A percentile compares a stretch with the other conserved stretches of the same genome.
phyloP scores from a whole-genome alignment of 208 protist species.

The Acanthamoeba royreba region DNA sequence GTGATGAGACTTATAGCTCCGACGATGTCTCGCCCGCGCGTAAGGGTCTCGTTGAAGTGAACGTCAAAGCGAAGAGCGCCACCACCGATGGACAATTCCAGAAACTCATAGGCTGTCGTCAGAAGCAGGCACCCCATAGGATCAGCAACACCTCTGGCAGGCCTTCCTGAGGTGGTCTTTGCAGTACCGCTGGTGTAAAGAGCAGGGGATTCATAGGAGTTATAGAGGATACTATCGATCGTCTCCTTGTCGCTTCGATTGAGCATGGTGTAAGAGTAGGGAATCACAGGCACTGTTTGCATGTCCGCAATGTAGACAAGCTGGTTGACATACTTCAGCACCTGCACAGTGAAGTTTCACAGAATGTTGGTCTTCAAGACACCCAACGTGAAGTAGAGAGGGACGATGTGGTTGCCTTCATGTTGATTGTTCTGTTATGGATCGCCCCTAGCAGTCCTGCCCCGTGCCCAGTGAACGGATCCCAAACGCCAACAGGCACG shows the following conservation, averaged over 20 bases:
- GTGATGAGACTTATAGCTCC: not conserved
- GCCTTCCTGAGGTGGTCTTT: no score
- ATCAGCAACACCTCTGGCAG: no score
- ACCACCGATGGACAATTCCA: not conserved
- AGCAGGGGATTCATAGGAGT: no score
- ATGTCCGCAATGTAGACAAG: not conserved
- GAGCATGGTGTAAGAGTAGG: not conserved
- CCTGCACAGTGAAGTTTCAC: no score
- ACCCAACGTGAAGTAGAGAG: no score
- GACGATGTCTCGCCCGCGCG: not conserved
- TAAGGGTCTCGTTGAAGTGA: conserved; percentile 1
- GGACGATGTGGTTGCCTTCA: no score
- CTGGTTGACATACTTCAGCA: not conserved
- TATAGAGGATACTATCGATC: no score
- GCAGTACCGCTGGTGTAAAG: no score
- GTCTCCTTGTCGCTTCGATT: not conserved
- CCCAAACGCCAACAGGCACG: not conserved
- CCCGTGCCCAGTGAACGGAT: not conserved
- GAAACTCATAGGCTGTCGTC: not conserved
- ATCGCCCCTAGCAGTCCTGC: not conserved
- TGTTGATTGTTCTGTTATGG: not conserved
- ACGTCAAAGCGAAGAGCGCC: not conserved
- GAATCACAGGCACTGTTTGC: not conserved
- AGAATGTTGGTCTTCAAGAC: no score
- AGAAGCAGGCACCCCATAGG: no score